phyloP scores from a whole-genome alignment of 257 asterid species.

The Verbena officinalis region DNA sequence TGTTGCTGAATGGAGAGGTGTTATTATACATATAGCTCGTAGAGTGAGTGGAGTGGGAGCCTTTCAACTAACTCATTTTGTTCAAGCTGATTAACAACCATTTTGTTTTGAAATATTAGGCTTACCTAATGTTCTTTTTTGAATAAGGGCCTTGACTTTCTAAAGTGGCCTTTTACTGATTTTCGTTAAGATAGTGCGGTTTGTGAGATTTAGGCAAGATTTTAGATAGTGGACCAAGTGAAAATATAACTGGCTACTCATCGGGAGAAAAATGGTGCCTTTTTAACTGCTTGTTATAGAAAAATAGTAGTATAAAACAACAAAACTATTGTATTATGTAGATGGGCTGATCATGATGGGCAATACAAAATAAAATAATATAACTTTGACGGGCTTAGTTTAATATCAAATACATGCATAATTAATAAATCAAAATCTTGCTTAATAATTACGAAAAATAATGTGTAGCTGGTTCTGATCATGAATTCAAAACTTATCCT shows the following conservation, averaged over 20 bases:
- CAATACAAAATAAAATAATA: too few relatives aligned
- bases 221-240: constrained; percentile 8
- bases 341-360: too few relatives aligned
- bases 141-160: constrained; percentile 30
- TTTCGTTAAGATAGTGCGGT: too few relatives aligned
- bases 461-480: too few relatives aligned
- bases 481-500: too few relatives aligned
- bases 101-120: constrained; percentile 54
- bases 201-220: too few relatives aligned
- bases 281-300: not conserved
- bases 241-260: not conserved
- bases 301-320: too few relatives aligned
- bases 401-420: too few relatives aligned
- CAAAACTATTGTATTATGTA: too few relatives aligned
- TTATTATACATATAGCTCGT: constrained; percentile 3
- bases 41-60: constrained; percentile 61
- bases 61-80: constrained; percentile 48
- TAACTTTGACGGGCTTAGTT: too few relatives aligned
- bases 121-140: constrained; percentile 49
- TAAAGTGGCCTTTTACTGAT: constrained; percentile 6
- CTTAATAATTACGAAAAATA: too few relatives aligned
- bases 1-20: constrained; percentile 11
- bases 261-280: not conserved
- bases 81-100: constrained; percentile 56
- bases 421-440: too few relatives aligned